Evolutionary conservation across 1,284 basidiomycete genomes (phyloP).

Genomic region (Trichosporon sp.): DNA sequence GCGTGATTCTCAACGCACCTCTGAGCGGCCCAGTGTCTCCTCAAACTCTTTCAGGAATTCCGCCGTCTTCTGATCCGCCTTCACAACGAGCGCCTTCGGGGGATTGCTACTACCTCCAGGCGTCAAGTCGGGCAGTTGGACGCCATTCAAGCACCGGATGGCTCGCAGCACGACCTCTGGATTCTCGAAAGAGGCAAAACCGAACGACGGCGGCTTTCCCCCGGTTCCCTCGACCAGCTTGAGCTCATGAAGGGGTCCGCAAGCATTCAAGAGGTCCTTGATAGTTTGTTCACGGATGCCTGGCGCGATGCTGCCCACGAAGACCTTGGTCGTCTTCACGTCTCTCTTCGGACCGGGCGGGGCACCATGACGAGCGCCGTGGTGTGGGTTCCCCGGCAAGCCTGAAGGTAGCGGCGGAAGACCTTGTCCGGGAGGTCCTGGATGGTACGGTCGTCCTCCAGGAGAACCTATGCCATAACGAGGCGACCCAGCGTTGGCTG

Average conservation of each 20-base stretch:
- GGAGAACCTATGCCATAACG: not conserved
- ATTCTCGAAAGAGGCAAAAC: conserved; percentile 86
- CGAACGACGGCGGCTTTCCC: conserved; percentile 89
- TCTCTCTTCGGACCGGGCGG: conserved; percentile 21
- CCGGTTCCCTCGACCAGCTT: conserved; percentile 83
- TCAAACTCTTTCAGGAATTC: conserved; percentile 78
- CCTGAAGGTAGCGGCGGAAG: conserved; percentile 20
- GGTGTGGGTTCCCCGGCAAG: conserved; percentile 22
- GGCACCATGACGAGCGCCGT: not conserved
- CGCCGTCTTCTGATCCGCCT: conserved; percentile 88
- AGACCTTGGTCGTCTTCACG: conserved; percentile 58
- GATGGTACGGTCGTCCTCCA: conserved; percentile 3
- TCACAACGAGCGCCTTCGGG: conserved; percentile 81
- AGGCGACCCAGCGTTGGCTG: not conserved
- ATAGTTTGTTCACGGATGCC: conserved; percentile 75
- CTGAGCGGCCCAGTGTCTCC: conserved; percentile 68
- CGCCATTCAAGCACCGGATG: conserved; percentile 68
- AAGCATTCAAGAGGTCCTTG: conserved; percentile 70
- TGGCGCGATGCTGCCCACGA: conserved; percentile 90
- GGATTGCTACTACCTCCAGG: conserved; percentile 56
- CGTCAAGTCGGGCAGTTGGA: conserved; percentile 79
- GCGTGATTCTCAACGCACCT: conserved; percentile 55
- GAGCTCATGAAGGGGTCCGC: conserved; percentile 77
- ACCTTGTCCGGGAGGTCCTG: conserved; percentile 13
- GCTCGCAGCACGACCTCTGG: conserved; percentile 81